Percentiles rank a stretch among this genome's conserved stretches.
Evolutionary conservation across 129 eudicot genomes (phyloP).

Genomic region (Lactuca saligna): DNA sequence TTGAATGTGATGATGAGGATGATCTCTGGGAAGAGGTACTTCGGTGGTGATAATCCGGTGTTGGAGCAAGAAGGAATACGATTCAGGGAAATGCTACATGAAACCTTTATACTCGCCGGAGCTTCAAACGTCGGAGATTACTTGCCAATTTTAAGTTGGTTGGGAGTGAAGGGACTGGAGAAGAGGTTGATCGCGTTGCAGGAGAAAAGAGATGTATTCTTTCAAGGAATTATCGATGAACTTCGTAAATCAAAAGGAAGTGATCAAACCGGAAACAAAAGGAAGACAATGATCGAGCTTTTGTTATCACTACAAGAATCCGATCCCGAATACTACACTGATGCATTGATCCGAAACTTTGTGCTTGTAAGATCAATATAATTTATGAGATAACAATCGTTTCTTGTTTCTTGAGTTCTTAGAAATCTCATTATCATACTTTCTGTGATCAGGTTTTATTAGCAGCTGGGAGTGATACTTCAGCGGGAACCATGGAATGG

Average conservation of each 20-base stretch:
- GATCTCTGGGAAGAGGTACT: conserved; percentile 35
- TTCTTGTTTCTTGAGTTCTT: too few species aligned
- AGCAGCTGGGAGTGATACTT: conserved; percentile 36
- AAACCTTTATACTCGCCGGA: not conserved
- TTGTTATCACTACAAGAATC: conserved; percentile 22
- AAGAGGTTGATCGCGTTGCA: conserved; percentile 29
- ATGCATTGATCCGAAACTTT: conserved; percentile 20
- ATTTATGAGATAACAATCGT: too few species aligned
- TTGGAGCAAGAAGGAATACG: conserved; percentile 24
- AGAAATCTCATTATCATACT: not conserved
- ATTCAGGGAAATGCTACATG: conserved; percentile 26
- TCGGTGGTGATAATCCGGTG: conserved; percentile 24
- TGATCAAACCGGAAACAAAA: not conserved
- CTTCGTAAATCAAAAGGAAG: conserved; percentile 8
- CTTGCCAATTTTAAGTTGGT: conserved; percentile 38
- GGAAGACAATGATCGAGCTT: conserved; percentile 20
- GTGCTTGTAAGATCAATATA: conserved; percentile 1
- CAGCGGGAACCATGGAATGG: conserved; percentile 46
- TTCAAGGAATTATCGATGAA: conserved; percentile 39
- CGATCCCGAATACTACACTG: conserved; percentile 24
- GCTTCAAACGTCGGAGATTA: conserved; percentile 31
- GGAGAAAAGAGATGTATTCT: conserved; percentile 33
- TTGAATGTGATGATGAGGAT: conserved; percentile 42
- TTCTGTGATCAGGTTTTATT: conserved; percentile 25
- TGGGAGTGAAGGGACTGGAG: conserved; percentile 27